Evolutionary conservation across 495 filamentous ascomycete species (phyloP).

Genomic region (Annulohypoxylon maeteangense): DNA sequence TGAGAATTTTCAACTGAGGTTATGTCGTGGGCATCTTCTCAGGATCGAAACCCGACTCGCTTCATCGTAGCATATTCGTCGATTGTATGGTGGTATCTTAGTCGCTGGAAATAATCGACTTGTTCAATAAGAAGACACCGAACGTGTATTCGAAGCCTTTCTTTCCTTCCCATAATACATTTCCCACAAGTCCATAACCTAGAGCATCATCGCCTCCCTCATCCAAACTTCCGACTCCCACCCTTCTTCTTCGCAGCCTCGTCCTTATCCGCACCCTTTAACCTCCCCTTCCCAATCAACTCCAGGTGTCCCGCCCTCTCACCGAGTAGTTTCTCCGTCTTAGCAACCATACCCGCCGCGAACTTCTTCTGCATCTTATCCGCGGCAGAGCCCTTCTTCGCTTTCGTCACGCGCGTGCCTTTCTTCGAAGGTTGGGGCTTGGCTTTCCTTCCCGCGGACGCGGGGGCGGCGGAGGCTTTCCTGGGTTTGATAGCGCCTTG

Average conservation of each 20-base stretch:
- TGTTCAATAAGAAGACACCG: too few species aligned
- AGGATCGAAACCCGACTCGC: too few species aligned
- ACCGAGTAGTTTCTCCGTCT: slow-evolving; percentile 60
- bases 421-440: slow-evolving; percentile 51
- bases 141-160: too few species aligned
- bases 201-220: too few species aligned
- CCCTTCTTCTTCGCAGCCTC: slow-evolving; percentile 50
- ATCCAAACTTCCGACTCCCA: slow-evolving; percentile 61
- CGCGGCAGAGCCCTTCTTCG: slow-evolving; percentile 48
- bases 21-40: too few species aligned
- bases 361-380: slow-evolving; percentile 58
- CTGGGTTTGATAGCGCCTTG: slow-evolving; percentile 56
- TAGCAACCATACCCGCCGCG: slow-evolving; percentile 53
- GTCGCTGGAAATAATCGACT: too few species aligned
- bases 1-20: too few species aligned
- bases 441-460: slow-evolving; percentile 43
- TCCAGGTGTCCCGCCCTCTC: slow-evolving; percentile 61
- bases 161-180: too few species aligned
- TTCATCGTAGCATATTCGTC: too few species aligned
- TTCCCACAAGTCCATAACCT: too few species aligned
- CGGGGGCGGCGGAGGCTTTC: slow-evolving; percentile 44
- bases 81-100: too few species aligned
- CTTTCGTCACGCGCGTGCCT: slow-evolving; percentile 49
- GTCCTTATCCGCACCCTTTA: slow-evolving; percentile 48
- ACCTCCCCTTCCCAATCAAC: slow-evolving; percentile 59